Evolutionary conservation across 176 grass and related monocot species (phyloP), one percentile per base, ranked within the genome.

Genomic region (Zoysia pacifica): DNA sequence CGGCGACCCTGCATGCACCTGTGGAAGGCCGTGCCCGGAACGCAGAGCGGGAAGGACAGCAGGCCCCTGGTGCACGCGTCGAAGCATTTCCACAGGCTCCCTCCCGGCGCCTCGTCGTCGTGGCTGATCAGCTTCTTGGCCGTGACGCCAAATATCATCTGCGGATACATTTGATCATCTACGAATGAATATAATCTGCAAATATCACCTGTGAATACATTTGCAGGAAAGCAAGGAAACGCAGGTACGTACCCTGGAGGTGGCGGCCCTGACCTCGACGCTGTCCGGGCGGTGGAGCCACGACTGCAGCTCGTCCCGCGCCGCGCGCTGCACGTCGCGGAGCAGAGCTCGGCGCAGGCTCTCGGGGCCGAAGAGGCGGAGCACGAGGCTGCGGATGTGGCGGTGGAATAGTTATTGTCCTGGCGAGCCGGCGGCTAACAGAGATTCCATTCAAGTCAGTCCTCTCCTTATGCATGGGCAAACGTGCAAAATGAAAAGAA

Each of bases 101-200:
- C 87, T 6, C 45, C 60, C 15, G 85, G 67, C 18, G 45, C 42
- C 1, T 42, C 12, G 6, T 84, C 66, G 2, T 93, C 82, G 4
- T 90, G 87, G 69, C 85, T 74, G 16, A 93, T 93, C 74, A 90
- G 50, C 65, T 79, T 90, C 79, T 86, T 93, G 19, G 85, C 91
- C 20, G 82, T 83, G 8, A 88, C 62, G 12, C 78, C 74, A 46
- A 93, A 93, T 68, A 93, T 87, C 91, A 93, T 93, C 87, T 93
- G 44, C 39, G 12, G 12, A 15, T 16, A 11, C 9, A 49, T 49
- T 15, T 53, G 0, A 15, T 53, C 51, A 53, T 15, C 3, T 15
- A 5, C 13, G 14, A 16, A 16, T 14, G 28, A 28, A 28, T 28
- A 28, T 53, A 53, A 16, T 53, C 13, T 53, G 12, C 51, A 28